Percentiles rank a stretch among this genome's conserved stretches.
Conservation (phyloP, 768 basidiomycete genomes). For the Xanthoconium stramineum region DNA sequence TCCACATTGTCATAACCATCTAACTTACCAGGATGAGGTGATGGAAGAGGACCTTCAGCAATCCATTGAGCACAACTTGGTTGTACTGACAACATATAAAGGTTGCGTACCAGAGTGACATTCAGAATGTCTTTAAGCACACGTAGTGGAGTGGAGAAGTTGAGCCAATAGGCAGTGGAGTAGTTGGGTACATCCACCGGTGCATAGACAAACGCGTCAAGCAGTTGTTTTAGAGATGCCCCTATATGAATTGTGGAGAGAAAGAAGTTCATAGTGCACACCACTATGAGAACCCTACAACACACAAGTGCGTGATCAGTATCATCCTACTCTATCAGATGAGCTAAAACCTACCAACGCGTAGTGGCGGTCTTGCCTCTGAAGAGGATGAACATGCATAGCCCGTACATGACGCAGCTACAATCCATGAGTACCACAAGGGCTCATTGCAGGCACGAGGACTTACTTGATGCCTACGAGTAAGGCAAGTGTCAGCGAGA, state of each 20-base stretch:
- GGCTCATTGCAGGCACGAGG: too few species aligned
- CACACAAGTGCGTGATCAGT: neutral
- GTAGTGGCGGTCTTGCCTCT: neutral
- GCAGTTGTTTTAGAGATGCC: neutral
- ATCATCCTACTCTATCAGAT: neutral
- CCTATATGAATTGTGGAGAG: neutral
- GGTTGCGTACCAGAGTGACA: neutral
- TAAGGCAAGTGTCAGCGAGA: too few species aligned
- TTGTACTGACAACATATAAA: too few species aligned
- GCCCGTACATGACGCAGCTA: neutral
- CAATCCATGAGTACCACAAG: neutral
- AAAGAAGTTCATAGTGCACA: neutral
- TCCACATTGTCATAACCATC: neutral
- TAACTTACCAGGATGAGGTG: neutral
- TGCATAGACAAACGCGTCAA: slow-evolving; percentile 1
- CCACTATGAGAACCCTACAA: neutral
- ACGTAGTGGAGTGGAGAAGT: neutral
- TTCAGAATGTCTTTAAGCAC: neutral
- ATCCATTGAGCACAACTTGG: neutral
- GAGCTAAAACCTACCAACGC: neutral
- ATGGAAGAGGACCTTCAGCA: neutral
- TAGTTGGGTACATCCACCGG: neutral
- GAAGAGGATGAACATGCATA: neutral
- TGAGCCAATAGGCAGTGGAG: slow-evolving; percentile 3
- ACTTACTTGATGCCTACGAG: neutral